Percentiles rank a stretch among this genome's conserved stretches.
Evolutionary conservation across 768 basidiomycete species (phyloP).

Genomic region (Calvatia gigantea): DNA sequence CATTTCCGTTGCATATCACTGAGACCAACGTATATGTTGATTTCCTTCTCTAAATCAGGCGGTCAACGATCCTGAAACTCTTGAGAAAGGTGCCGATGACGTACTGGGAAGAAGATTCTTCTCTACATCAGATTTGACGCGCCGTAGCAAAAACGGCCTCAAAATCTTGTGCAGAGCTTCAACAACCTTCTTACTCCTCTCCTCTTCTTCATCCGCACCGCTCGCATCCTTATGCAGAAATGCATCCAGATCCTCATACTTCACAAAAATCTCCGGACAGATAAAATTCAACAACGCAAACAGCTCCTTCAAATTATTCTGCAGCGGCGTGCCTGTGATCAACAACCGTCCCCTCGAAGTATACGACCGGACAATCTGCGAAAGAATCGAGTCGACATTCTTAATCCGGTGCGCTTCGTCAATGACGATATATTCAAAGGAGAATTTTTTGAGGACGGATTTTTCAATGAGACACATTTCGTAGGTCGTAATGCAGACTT

Average conservation of each 20-base stretch:
- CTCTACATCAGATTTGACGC: slow-evolving; percentile 97
- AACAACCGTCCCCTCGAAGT: slow-evolving; percentile 84
- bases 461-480: slow-evolving; percentile 97
- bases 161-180: slow-evolving; percentile 97
- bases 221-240: slow-evolving; percentile 90
- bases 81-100: slow-evolving; percentile 1
- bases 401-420: slow-evolving; percentile 99
- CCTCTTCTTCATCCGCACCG: slow-evolving; percentile 65
- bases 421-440: slow-evolving; percentile 96
- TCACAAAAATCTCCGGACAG: slow-evolving; percentile 92
- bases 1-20: slow-evolving; percentile 98
- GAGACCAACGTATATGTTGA: slow-evolving; percentile 96
- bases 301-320: slow-evolving; percentile 95
- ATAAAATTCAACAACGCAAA: slow-evolving; percentile 94
- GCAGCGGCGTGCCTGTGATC: slow-evolving; percentile 95
- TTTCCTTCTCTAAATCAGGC: slow-evolving; percentile 79
- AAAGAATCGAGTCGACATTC: slow-evolving; percentile 94
- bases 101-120: slow-evolving; percentile 89
- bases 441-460: slow-evolving; percentile 87
- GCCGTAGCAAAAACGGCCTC: slow-evolving; percentile 87
- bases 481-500: slow-evolving; percentile 94
- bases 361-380: slow-evolving; percentile 92
- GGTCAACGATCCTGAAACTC: not conserved
- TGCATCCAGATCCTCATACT: slow-evolving; percentile 86
- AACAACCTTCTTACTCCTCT: slow-evolving; percentile 88